These are phyloP conservation scores for Fusarium begoniae DNA, from an alignment of 2,329 filamentous ascomycete genomes.

Conservation along the genomic window DNA sequence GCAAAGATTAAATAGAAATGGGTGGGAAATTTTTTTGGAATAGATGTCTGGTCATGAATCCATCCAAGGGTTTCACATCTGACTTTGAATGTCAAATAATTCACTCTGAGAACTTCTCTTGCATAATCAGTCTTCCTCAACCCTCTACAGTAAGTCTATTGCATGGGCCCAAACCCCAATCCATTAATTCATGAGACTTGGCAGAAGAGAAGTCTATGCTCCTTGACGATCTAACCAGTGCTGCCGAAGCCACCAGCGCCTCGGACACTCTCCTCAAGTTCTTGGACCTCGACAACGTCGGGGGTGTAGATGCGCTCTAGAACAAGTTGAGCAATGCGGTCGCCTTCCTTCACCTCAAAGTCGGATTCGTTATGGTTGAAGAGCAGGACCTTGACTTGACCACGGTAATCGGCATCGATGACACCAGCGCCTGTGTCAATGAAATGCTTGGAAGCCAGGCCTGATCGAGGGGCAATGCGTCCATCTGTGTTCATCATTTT, in stretches of 20 bases:
- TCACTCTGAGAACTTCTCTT: neutral
- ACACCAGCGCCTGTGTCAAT: conserved; percentile 97
- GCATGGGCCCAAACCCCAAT: neutral
- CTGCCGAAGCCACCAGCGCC: conserved; percentile 93
- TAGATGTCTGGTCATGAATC: neutral
- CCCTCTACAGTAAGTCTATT: neutral
- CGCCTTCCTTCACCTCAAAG: conserved; percentile 83
- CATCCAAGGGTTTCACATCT: neutral
- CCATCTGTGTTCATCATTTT: conserved; percentile 67
- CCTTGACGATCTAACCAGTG: conserved; percentile 64
- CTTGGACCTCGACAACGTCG: conserved; percentile 86
- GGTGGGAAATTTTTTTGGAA: conserved; percentile 7
- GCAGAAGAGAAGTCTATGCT: neutral
- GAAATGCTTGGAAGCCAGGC: conserved; percentile 90
- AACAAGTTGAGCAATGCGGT: conserved; percentile 92
- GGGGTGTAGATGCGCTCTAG: conserved; percentile 95
- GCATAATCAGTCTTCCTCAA: neutral
- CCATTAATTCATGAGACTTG: conserved; percentile 24
- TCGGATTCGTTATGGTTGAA: conserved; percentile 91
- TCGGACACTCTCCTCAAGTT: conserved; percentile 89
- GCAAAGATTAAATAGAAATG: conserved; percentile 26
- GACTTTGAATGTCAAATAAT: neutral
- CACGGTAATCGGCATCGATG: conserved; percentile 97
- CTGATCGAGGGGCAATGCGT: conserved; percentile 88
- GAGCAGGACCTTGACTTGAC: conserved; percentile 90